phyloP scores from a whole-genome alignment of 2,329 filamentous ascomycete species.

The Diaporthe nobilis region DNA sequence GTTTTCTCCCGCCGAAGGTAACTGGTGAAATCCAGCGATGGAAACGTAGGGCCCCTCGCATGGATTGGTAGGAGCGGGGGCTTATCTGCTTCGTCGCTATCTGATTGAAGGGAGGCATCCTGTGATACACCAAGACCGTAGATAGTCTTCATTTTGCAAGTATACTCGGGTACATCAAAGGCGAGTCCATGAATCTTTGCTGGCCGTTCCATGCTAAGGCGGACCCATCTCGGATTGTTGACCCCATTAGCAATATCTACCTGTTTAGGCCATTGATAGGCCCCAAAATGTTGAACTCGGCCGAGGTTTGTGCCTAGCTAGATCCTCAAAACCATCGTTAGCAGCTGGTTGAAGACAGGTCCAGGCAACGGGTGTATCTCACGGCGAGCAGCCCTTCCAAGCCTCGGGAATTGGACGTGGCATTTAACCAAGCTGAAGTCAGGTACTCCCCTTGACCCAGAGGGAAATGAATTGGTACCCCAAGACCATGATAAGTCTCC shows the following conservation, averaged over 20 bases:
- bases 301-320: neutral
- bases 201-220: neutral
- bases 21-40: neutral
- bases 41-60: neutral
- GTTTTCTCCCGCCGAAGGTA: neutral
- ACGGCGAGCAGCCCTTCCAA: neutral
- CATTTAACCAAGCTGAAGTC: conserved; percentile 3
- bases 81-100: neutral
- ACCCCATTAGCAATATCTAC: neutral
- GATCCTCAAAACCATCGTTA: neutral
- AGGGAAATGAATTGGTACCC: neutral
- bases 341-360: neutral
- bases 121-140: neutral
- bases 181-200: neutral
- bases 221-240: neutral
- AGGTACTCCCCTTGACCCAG: neutral
- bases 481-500: neutral
- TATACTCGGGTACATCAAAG: neutral
- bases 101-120: neutral
- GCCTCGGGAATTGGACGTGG: no score
- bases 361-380: neutral
- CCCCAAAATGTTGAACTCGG: neutral
- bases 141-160: neutral
- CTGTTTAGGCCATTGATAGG: neutral
- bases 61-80: neutral